These are phyloP conservation scores for Arthrobotrys megalospora DNA, from an alignment of 2,329 filamentous ascomycete species.

Conservation along the genomic window DNA sequence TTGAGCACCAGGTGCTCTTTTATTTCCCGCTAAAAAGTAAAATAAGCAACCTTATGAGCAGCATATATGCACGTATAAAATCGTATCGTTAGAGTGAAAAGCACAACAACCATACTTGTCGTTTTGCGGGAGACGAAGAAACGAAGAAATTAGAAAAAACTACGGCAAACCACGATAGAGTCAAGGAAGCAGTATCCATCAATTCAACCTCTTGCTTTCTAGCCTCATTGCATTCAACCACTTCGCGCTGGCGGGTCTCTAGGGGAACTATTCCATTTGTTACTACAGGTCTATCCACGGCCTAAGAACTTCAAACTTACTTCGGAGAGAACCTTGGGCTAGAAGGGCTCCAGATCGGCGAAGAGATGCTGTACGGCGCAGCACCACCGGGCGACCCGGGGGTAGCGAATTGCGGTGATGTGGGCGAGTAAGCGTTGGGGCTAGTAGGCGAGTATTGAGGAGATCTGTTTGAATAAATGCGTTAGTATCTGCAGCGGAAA, in stretches of 20 bases:
- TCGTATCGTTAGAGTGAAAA: slow-evolving; percentile 10
- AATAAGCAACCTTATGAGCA: background rate
- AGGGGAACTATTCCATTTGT: slow-evolving; percentile 61
- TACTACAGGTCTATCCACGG: background rate
- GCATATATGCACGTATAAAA: slow-evolving; percentile 4
- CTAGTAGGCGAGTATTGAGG: slow-evolving; percentile 73
- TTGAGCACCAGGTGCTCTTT: background rate
- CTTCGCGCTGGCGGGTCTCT: slow-evolving; percentile 62
- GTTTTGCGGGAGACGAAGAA: slow-evolving; percentile 38
- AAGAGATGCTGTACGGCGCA: slow-evolving; percentile 67
- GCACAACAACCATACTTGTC: background rate
- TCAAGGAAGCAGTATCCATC: slow-evolving; percentile 29
- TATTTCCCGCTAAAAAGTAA: background rate
- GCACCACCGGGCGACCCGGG: slow-evolving; percentile 65
- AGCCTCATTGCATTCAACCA: slow-evolving; percentile 18
- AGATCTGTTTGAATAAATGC: slow-evolving; percentile 73
- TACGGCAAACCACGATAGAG: slow-evolving; percentile 29
- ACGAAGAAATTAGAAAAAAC: slow-evolving; percentile 50
- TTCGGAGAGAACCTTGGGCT: slow-evolving; percentile 64
- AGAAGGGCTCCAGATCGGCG: slow-evolving; percentile 66
- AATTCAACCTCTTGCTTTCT: background rate
- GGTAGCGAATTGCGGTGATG: slow-evolving; percentile 72
- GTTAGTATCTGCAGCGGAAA: slow-evolving; percentile 4
- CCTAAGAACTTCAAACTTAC: slow-evolving; percentile 61
- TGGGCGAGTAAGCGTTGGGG: slow-evolving; percentile 75